Evolutionary conservation across 148 eudicot genomes (phyloP), one percentile per base, ranked within the genome.

Genomic region (Mesembryanthemum crystallinum): DNA sequence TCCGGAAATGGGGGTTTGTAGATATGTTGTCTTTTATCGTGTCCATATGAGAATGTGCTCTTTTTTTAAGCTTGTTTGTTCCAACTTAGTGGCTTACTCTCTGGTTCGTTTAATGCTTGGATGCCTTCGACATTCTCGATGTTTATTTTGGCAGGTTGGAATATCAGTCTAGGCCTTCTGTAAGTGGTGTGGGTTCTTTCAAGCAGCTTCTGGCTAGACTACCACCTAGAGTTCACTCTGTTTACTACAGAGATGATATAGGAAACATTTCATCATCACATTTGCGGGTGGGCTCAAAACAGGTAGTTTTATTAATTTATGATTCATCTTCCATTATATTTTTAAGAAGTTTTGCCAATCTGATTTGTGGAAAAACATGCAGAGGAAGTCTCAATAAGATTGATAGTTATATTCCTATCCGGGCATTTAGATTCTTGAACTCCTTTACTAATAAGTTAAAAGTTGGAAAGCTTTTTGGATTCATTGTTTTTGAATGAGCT

Each of bases 201-300:
- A 95, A 95, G 85, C 76, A 83, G 69, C 94, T 95, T 80, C 86
- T 91, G 73, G 99, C 94, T 63, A 86, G 83, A 77, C 83, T 95
- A 80, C 99, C 99, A 57, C 98, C 99, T 33, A 84, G 97, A 79
- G 94, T 95, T 78, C 90, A 91, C 85, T 92, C 99, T 55, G 99
- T 95, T 77, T 95, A 95, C 87, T 95, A 95, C 87, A 88, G 99
- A 72, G 99, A 95, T 80, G 83, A 77, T 35, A 95, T 95, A 6
- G 99, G 99, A 74, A 95, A 95, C 82, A 95, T 95, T 76, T 95
- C 99, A 72, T 73, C 99, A 47, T 95, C 99, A 18, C 90, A 88
- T 82, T 85, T 95, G 69, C 97, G 99, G 23, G 68, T 81, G 69
- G 86, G 81, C 79, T 86, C 77, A 23, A 92, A 79, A 85, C 89